Conservation (phyloP, 345 rosid species). For the Orychophragmus violaceus region DNA sequence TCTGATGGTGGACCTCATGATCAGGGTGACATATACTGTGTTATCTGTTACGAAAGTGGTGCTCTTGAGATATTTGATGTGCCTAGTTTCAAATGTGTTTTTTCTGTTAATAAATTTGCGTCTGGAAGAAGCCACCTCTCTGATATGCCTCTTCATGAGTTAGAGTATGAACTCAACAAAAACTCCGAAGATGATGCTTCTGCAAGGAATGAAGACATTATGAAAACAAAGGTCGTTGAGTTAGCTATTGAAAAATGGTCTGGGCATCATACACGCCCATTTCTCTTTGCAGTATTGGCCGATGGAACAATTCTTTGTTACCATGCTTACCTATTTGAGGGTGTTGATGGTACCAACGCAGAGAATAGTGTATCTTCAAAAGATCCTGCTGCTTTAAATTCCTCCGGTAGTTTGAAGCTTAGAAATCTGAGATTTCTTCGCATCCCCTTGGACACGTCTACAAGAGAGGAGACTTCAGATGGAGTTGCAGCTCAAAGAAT, state of each 20-base stretch:
- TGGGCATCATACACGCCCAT: slow-evolving; percentile 79
- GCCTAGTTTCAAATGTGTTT: slow-evolving; percentile 78
- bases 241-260: slow-evolving; percentile 95
- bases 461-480: slow-evolving; percentile 62
- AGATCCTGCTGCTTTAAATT: slow-evolving; percentile 38
- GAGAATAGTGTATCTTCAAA: slow-evolving; percentile 47
- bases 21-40: slow-evolving; percentile 91
- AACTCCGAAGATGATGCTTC: slow-evolving; percentile 48
- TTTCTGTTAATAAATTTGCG: slow-evolving; percentile 70
- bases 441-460: slow-evolving; percentile 63
- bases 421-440: slow-evolving; percentile 78
- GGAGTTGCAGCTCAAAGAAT: slow-evolving; percentile 59
- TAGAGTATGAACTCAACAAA: slow-evolving; percentile 39
- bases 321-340: slow-evolving; percentile 90
- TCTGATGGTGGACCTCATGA: slow-evolving; percentile 77
- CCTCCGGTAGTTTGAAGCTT: slow-evolving; percentile 64
- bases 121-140: slow-evolving; percentile 76
- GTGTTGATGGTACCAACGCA: slow-evolving; percentile 53
- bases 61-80: slow-evolving; percentile 93
- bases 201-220: slow-evolving; percentile 58
- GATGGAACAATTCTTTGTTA: slow-evolving; percentile 95
- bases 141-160: slow-evolving; percentile 49
- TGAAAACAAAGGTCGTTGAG: slow-evolving; percentile 67
- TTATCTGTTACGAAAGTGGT: slow-evolving; percentile 77
- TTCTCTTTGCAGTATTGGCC: slow-evolving; percentile 76